A percentile compares a stretch with the other conserved stretches of the same genome.
Conservation (phyloP, 106 monocot species). For the Allium cepa region DNA sequence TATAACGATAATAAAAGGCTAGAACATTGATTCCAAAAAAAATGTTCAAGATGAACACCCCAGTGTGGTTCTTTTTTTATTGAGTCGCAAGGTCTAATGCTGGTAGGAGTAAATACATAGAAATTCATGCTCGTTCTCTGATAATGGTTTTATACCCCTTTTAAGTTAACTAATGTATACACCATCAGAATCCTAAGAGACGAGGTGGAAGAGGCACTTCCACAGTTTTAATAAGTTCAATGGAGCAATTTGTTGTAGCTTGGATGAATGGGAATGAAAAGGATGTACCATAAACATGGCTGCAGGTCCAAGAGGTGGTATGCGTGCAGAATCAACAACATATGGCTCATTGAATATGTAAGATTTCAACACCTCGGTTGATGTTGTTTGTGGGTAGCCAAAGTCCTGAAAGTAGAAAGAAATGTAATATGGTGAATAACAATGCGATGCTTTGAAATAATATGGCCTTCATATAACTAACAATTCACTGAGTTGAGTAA, state of each 20-base stretch:
- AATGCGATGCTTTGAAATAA: background rate
- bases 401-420: slow-evolving; percentile 53
- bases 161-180: too few species aligned
- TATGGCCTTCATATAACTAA: too few species aligned
- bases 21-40: background rate
- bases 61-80: too few species aligned
- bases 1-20: background rate
- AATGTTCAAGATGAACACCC: background rate
- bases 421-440: background rate
- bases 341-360: slow-evolving; percentile 98
- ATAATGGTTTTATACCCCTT: too few species aligned
- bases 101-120: too few species aligned
- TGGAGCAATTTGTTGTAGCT: too few species aligned
- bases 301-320: slow-evolving; percentile 91
- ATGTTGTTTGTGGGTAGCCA: slow-evolving; percentile 96
- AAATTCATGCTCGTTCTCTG: too few species aligned
- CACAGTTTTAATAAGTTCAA: too few species aligned
- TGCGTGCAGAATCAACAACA: slow-evolving; percentile 61
- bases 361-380: slow-evolving; percentile 92
- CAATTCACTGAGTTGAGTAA: too few species aligned
- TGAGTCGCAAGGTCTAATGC: too few species aligned
- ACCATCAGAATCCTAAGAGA: background rate
- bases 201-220: too few species aligned
- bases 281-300: slow-evolving; percentile 91
- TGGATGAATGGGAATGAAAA: background rate